Evolutionary conservation across 768 basidiomycete genomes (phyloP), one percentile per base, ranked within the genome.

Genomic region (Boletellus ananas): DNA sequence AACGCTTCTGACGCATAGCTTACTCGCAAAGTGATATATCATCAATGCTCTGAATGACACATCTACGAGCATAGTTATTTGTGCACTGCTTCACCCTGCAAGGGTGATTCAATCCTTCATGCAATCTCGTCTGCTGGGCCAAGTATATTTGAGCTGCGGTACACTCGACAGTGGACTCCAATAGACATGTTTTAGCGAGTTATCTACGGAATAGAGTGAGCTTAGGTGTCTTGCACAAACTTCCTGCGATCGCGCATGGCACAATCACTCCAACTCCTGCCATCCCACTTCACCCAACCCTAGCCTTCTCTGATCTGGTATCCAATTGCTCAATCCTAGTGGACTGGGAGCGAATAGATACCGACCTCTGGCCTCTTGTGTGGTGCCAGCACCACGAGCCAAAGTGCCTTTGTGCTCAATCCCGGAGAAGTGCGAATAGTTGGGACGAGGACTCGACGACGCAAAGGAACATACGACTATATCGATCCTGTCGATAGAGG

Each of bases 381-480:
- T 18, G 86, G 85, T 2, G 84, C 84, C 31, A 87, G 68, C 6
- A 89, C 74, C 31, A 86, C 74, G 9, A 90, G 72, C 84, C 85
- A 89, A 29, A 67, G 67, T 3, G 74, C 73, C 59, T 80, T 81
- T 38, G 73, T 77, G 52, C 81, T 83, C 33, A 89, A 65, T 84
- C 82, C 70, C 77, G 81, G 12, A 87, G 70, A 8, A 89, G 68
- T 8, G 82, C 70, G 59, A 81, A 90, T 17, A 88, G 69, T 46
- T 81, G 79, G 0, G 81, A 84, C 2, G 80, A 61, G 21, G 73
- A 74, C 39, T 80, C 78, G 29, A 87, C 65, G 33, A 65, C 9
- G 85, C 86, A 58, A 88, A 89, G 4, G 86, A 87, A 58, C 85
- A 85, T 18, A 89, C 63, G 13, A 83, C 78, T 67, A 89, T 74